Evolutionary conservation across 345 rosid genomes (phyloP), one percentile per base, ranked within the genome.

Genomic region (Moricandia arvensis): DNA sequence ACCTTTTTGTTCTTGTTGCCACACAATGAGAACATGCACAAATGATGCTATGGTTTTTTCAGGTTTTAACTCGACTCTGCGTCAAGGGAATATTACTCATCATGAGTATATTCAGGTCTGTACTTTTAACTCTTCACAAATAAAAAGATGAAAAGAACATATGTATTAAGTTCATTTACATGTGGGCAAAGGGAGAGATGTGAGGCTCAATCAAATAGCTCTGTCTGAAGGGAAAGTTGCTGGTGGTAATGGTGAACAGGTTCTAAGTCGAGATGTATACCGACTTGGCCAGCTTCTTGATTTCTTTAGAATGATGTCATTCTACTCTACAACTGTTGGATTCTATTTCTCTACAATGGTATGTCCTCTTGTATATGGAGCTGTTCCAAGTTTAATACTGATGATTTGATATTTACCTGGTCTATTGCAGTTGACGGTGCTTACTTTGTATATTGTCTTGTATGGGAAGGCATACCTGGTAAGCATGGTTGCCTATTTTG

Each of bases 131-230:
- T 58, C 43, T n/a, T 57, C 65, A 37, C 37, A 53, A 18, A 8
- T 70, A 26, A 63, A 35, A 11, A 18, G 45, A 26, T 77, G 45
- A 37, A 58, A 21, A 31, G 24, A 59, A n/a, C 21, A 24, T 26
- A 27, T 29, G 34, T 33, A 66, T 43, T 63, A 37, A 34, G 60
- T 15, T 60, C 47, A 66, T 43, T 79, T 80, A 59, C 80, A 94
- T 97, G 96, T 94, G 58, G 98, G 98, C 61, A 94, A 94, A 85
- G 98, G 98, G 71, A 83, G 93, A 78, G 96, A 94, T 81, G 98
- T 94, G 66, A 96, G 98, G 74, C 90, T 94, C 77, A 91, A 94
- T 82, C 98, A 94, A 86, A 94, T 94, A 79, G 93, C 98, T 75
- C 43, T 94, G 37, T 94, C 90, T 85, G 98, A 94, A 83, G 98